Evolutionary conservation across 495 filamentous ascomycete species (phyloP), one percentile per base, ranked within the genome.

Genomic region (Podospora bellae-mahoneyi): DNA sequence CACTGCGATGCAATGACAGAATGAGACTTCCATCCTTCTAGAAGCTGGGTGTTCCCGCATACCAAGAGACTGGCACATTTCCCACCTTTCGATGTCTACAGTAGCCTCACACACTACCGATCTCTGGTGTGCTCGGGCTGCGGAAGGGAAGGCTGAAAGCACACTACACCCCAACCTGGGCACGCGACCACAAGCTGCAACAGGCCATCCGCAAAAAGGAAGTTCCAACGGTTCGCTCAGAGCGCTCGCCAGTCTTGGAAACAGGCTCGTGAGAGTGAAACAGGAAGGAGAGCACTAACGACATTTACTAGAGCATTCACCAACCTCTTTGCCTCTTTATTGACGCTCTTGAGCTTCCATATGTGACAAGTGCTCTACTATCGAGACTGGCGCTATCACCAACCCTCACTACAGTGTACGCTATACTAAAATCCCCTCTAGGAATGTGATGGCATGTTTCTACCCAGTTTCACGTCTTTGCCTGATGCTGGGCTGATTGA

Each of bases 51-150:
- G 6, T 13, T 48, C 39, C 39, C 39, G 39, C 9, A 48, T 48
- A 39, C 34, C 34, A 39, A 39, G 34, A 39, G 34, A 5, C 5
- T 39, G 34, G 34, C 34, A 39, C 34, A 39, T 39, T 23, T 23
- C 9, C 39, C 55, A 58, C 18, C 55, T 58, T 58, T 58, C 55
- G 55, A 58, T 58, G 55, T 58, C 5, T 19, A 58, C 55, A 58
- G 55, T 58, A 48, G 39, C 39, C 39, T 48, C 39, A 13, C 39
- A 48, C 39, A 48, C 13, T 48, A 48, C 7, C 39, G 9, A 48
- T 10, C 39, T 48, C 15, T 18, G 39, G 39, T 13, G 15, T 10
- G 15, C 9, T 16, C 2, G 39, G 39, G 30, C 30, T 32, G 4
- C 23, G 23, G 23, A 1, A 23, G 23, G 39, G 39, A 13, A 48